Percentiles rank a stretch among this genome's conserved stretches.
Conservation (phyloP, 1,284 basidiomycete genomes). For the Naganishia sp. region DNA sequence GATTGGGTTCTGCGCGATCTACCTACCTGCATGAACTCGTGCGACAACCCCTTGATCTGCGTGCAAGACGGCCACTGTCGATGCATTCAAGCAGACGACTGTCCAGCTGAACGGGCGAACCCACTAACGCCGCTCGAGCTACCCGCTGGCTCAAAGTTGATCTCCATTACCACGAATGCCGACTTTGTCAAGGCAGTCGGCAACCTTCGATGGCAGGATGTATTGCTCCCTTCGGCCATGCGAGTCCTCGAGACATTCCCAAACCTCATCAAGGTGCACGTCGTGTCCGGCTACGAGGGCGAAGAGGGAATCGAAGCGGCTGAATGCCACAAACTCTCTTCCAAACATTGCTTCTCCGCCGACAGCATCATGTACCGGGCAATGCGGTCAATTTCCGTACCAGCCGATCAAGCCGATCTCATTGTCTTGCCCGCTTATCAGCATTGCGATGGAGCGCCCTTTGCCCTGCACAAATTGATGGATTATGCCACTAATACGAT, state of each 20-base stretch:
- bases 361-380: conserved; percentile 52
- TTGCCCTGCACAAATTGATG: conserved; percentile 52
- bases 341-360: conserved; percentile 52
- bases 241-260: conserved; percentile 43
- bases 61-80: conserved; percentile 53
- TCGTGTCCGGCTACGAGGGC: conserved; percentile 44
- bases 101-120: conserved; percentile 43
- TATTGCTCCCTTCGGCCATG: conserved; percentile 49
- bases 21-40: conserved; percentile 53
- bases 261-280: conserved; percentile 50
- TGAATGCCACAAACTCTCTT: conserved; percentile 47
- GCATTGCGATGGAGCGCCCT: conserved; percentile 47
- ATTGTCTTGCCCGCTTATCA: conserved; percentile 56
- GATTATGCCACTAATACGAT: conserved; percentile 47
- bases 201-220: conserved; percentile 45
- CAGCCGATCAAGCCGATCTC: conserved; percentile 54
- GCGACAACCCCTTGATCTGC: conserved; percentile 50
- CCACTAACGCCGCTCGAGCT: conserved; percentile 40
- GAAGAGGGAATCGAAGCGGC: conserved; percentile 46
- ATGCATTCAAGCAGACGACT: conserved; percentile 51
- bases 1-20: conserved; percentile 49
- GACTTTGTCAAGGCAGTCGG: conserved; percentile 40
- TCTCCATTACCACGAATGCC: conserved; percentile 30
- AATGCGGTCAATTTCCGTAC: conserved; percentile 46
- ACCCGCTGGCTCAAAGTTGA: conserved; percentile 26